Percentiles rank a stretch among this genome's conserved stretches.
Conservation (phyloP, 805 yeast species). For the Candida sphagnicola region DNA sequence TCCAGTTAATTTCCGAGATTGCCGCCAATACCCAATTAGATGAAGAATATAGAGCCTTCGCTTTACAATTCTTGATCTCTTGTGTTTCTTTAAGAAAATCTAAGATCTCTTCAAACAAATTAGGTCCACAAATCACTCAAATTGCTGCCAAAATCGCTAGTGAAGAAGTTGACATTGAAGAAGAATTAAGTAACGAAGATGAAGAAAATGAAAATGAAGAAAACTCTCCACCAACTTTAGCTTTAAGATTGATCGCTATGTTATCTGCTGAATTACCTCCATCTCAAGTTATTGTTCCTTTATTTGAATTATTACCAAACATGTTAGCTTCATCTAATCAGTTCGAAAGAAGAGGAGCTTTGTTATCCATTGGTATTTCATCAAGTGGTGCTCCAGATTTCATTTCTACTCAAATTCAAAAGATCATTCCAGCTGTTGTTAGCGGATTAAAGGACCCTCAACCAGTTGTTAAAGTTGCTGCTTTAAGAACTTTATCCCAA, state of each 20-base stretch:
- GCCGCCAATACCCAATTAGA: slow-evolving; percentile 63
- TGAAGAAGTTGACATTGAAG: slow-evolving; percentile 72
- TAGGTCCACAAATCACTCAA: slow-evolving; percentile 76
- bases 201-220: slow-evolving; percentile 95
- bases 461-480: slow-evolving; percentile 76
- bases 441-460: slow-evolving; percentile 75
- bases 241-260: slow-evolving; percentile 73
- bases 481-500: slow-evolving; percentile 74
- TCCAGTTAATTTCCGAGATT: slow-evolving; percentile 72
- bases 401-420: slow-evolving; percentile 68
- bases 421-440: slow-evolving; percentile 67
- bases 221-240: slow-evolving; percentile 70
- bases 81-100: slow-evolving; percentile 77
- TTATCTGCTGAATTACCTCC: slow-evolving; percentile 88
- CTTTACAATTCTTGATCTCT: slow-evolving; percentile 78
- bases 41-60: slow-evolving; percentile 78
- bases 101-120: slow-evolving; percentile 71
- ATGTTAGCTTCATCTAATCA: slow-evolving; percentile 56
- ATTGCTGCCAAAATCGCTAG: slow-evolving; percentile 74
- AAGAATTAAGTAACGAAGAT: slow-evolving; percentile 71
- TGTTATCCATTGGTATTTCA: slow-evolving; percentile 75
- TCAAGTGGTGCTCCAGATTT: slow-evolving; percentile 95
- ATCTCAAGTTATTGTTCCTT: slow-evolving; percentile 79
- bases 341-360: slow-evolving; percentile 83
- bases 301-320: slow-evolving; percentile 59